Conservation (phyloP, 2,329 filamentous ascomycete genomes). For the Dactylellina haptotyla region DNA sequence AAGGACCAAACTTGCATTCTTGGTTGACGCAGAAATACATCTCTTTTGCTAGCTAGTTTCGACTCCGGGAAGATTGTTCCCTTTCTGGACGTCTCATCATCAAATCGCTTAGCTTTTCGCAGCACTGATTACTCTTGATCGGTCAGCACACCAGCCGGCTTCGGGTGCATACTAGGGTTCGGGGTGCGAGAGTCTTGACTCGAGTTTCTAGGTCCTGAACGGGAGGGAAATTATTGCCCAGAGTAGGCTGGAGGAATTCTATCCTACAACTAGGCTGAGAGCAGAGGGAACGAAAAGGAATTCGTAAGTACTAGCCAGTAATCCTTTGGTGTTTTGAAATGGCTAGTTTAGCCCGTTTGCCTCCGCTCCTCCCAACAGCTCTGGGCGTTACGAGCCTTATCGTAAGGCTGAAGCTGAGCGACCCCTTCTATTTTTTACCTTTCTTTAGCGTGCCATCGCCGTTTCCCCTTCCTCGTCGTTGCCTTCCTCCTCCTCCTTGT, state of each 20-base stretch:
- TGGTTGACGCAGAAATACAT: constrained; percentile 47
- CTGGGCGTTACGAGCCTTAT: constrained; percentile 36
- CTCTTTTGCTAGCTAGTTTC: constrained; percentile 8
- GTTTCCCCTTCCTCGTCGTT: constrained; percentile 14
- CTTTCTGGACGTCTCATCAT: constrained; percentile 33
- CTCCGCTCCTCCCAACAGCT: constrained; percentile 9
- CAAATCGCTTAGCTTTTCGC: constrained; percentile 47
- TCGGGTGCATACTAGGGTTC: constrained; percentile 12
- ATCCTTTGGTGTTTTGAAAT: background rate
- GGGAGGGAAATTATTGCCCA: constrained; percentile 50
- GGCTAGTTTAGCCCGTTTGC: constrained; percentile 32
- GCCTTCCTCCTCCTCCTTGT: background rate
- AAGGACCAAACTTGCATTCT: constrained; percentile 53
- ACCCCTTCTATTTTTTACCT: background rate
- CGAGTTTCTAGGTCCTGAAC: constrained; percentile 36
- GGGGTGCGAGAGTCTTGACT: constrained; percentile 26
- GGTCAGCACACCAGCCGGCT: constrained; percentile 41
- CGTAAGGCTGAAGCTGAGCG: constrained; percentile 48
- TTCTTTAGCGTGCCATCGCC: constrained; percentile 35
- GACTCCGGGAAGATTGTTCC: constrained; percentile 42
- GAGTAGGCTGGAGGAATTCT: constrained; percentile 39
- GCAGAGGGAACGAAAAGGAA: constrained; percentile 40
- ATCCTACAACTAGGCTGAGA: constrained; percentile 42
- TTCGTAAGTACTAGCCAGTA: constrained; percentile 25
- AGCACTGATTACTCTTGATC: constrained; percentile 39